These are phyloP conservation scores for Penicillium fuscoglaucum DNA, from an alignment of 2,329 filamentous ascomycete species.

Conservation along the genomic window DNA sequence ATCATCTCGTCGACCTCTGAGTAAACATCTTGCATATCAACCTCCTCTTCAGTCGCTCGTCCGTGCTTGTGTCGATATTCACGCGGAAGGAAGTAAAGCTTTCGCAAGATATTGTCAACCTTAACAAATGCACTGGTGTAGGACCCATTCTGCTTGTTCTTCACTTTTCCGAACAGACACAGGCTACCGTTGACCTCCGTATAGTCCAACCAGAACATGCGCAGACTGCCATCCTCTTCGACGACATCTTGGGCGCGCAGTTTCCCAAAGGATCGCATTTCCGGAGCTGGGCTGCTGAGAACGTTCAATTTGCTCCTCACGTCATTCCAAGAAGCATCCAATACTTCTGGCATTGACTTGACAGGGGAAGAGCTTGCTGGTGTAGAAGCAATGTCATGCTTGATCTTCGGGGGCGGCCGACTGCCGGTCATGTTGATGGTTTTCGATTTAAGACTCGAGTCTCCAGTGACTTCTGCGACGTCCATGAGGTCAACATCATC, in stretches of 20 bases:
- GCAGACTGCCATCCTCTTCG: constrained; percentile 88
- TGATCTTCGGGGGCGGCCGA: constrained; percentile 72
- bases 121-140: constrained; percentile 95
- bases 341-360: constrained; percentile 57
- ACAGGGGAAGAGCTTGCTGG: constrained; percentile 76
- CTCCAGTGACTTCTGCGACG: constrained; percentile 72
- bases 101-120: constrained; percentile 88
- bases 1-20: constrained; percentile 85
- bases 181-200: constrained; percentile 87
- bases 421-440: constrained; percentile 85
- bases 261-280: constrained; percentile 69
- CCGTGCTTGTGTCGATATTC: constrained; percentile 61
- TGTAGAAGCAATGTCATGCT: constrained; percentile 67
- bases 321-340: constrained; percentile 86
- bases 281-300: constrained; percentile 68
- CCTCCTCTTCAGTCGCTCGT: constrained; percentile 70
- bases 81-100: constrained; percentile 89
- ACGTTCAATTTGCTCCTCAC: constrained; percentile 85
- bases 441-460: constrained; percentile 60
- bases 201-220: constrained; percentile 97
- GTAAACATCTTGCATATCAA: constrained; percentile 87
- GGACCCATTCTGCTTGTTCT: constrained; percentile 75
- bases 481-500: constrained; percentile 84
- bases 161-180: constrained; percentile 93
- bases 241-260: constrained; percentile 79